phyloP scores from a whole-genome alignment of 371 early-diverging fungal genomes.

The Enteropsectra breve region DNA sequence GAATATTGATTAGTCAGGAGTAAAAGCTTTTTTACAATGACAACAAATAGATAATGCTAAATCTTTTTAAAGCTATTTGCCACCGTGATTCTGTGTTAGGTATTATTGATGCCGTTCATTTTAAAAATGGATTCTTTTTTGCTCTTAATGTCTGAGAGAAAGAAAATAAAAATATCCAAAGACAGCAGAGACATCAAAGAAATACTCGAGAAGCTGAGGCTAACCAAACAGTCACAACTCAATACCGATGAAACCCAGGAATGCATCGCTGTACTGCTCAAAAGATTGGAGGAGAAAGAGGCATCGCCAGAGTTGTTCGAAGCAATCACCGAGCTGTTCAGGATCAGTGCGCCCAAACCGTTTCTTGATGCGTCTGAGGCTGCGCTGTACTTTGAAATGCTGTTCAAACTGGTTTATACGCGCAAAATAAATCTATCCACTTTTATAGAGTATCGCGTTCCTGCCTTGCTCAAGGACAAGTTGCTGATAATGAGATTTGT shows the following conservation, averaged over 20 bases:
- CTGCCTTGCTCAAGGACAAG: neutral
- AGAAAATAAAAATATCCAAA: neutral
- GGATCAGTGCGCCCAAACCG: neutral
- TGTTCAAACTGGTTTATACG: neutral
- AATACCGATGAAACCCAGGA: neutral
- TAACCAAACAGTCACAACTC: neutral
- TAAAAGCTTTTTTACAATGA: no score
- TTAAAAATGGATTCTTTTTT: no score
- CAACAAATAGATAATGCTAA: no score
- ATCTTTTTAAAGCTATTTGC: no score
- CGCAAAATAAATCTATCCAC: neutral
- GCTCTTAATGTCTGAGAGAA: conserved; percentile 7
- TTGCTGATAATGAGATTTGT: neutral
- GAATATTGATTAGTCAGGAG: no score
- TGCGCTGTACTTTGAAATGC: neutral
- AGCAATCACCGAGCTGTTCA: conserved; percentile 2
- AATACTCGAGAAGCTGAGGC: neutral
- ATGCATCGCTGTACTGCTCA: neutral
- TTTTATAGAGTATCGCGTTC: neutral
- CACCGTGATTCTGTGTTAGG: no score
- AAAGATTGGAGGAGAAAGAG: neutral
- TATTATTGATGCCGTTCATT: no score
- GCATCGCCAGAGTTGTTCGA: neutral
- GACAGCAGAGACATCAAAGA: neutral
- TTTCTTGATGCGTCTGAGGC: neutral